Evolutionary conservation across 1,284 basidiomycete species (phyloP).

Genomic region (Entoloma clypeatum): DNA sequence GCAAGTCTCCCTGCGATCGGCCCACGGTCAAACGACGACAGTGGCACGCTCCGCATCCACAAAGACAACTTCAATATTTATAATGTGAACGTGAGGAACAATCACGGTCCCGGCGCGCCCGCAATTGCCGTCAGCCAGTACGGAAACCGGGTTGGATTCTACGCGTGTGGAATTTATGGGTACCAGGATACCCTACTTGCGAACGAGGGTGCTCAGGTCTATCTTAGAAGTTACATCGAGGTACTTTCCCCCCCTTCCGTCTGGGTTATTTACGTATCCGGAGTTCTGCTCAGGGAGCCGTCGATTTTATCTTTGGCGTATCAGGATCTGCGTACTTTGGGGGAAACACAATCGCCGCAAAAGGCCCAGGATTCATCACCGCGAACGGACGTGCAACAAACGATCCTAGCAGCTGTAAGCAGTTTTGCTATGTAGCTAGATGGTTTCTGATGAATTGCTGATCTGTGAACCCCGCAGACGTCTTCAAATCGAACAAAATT

Average conservation of each 20-base stretch:
- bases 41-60: constrained; percentile 29
- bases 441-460: constrained; percentile 19
- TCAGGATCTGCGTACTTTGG: constrained; percentile 30
- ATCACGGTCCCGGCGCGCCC: constrained; percentile 18
- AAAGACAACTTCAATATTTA: constrained; percentile 28
- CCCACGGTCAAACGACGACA: constrained; percentile 16
- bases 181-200: constrained; percentile 32
- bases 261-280: too few species aligned
- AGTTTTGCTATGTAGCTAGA: neutral
- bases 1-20: constrained; percentile 18
- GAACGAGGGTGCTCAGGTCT: constrained; percentile 30
- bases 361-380: constrained; percentile 28
- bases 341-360: constrained; percentile 28
- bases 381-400: constrained; percentile 26
- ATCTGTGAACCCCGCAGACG: too few species aligned
- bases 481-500: too few species aligned
- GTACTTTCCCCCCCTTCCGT: too few species aligned
- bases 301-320: constrained; percentile 35
- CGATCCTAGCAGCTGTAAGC: constrained; percentile 17
- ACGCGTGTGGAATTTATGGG: constrained; percentile 16
- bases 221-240: constrained; percentile 30
- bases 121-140: constrained; percentile 29
- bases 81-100: constrained; percentile 30
- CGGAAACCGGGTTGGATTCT: constrained; percentile 25
- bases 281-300: too few species aligned